Base-by-base conservation (phyloP, 148 eudicot genomes). In the Persicaria tinctoria region DNA sequence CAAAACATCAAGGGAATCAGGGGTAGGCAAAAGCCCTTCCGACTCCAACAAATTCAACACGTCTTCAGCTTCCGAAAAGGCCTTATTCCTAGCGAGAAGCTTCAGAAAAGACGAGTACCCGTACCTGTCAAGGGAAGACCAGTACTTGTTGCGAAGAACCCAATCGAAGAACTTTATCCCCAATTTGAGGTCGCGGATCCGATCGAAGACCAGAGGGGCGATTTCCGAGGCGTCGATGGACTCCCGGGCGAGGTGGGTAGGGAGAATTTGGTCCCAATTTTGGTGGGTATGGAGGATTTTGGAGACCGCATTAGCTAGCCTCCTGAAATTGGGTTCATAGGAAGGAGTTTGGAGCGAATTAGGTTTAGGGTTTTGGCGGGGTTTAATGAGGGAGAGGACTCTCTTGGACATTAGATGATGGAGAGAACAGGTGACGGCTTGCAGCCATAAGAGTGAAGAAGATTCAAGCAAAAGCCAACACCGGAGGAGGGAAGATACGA, bases 71-170 rank as follows among this genome's bases (percentile, higher is more conserved):
- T 92, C 98, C n/a, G 66, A 9, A 79, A 95, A 87, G 71, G 84
- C 80, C 76, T 79, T 87, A 56, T 81, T 86, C 73, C 59, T 83
- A 1, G 88, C 92, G 72, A 95, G 79, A 45, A 92, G 87, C 84
- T 87, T 90, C 41, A 95, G 73, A 76, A 95, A 89, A 11, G 98
- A 92, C 76, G 98, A 95, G 79, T 82, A 89, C 63, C 90, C 92
- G 80, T 53, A 73, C 84, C 89, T 87, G 82, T 90, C 89, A 74
- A 92, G 86, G 4, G 89, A 70, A 83, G 80, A 75, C 17, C 91
- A 83, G 27, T 83, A 90, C 3, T 83, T 84, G 49, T 83, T 68
- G 14, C 76, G 68, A 55, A 63, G 73, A 38, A 87, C 79, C 90
- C 97, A 95, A 66, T 84, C 83, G 76, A 82, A 86, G 82, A 95